Evolutionary conservation across 805 yeast genomes (phyloP), one percentile per base, ranked within the genome.

Genomic region (Teunomyces cretensis): DNA sequence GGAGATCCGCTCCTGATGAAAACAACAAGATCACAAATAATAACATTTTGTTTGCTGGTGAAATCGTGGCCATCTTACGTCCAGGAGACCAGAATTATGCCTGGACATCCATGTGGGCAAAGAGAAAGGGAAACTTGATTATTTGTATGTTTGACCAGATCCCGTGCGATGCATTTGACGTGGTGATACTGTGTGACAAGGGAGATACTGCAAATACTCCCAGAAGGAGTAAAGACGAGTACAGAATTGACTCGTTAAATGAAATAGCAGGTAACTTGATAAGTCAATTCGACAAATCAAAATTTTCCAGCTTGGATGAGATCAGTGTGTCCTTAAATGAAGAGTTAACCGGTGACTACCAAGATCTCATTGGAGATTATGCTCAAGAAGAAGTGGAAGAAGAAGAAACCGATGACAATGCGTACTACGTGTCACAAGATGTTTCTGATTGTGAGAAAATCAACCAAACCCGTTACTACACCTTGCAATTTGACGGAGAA

Each of bases 41-140:
- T 35, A 78, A 78, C 47, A 75, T 83, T 41, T 79, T 84, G 0
- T 86, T 86, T 58, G 79, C 90, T 1, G 97, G 97, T 47, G 94
- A 88, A 55, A 81, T 90, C 39, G 81, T 89, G 9, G 96, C 95
- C 8, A 85, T 90, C 39, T 72, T 79, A 33, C 76, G 88, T 53
- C 81, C 84, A 11, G 86, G 86, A 13, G 74, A 68, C 39, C 76
- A 76, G 39, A 76, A 76, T 24, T 69, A 78, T 47, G 86, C 91
- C 0, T 84, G 96, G 86, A 90, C 96, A 9, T 86, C 96, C 0
- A 64, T 91, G 45, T 92, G 97, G 97, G 96, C 94, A 0, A 90
- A 90, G 56, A 72, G 81, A 47, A 81, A 83, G 52, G 84, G 83
- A 3, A 79, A 79, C 36, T 64, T 87, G 44, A 75, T 90, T 43